These are phyloP conservation scores for Exophiala phaeomuriformis DNA, from an alignment of 2,329 filamentous ascomycete genomes.

Conservation along the genomic window DNA sequence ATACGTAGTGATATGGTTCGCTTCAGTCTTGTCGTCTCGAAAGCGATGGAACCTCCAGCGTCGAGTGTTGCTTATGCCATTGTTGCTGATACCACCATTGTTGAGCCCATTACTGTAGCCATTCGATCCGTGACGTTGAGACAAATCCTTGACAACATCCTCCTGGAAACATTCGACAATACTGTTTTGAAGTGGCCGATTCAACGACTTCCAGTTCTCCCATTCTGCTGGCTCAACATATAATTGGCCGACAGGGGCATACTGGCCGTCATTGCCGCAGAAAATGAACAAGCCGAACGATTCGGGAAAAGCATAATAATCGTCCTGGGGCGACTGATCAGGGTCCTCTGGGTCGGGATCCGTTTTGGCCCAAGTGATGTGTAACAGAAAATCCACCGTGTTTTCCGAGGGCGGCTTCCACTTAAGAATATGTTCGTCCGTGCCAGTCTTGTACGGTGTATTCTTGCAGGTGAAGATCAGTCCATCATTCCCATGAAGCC, in stretches of 20 bases:
- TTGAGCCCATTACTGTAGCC: constrained; percentile 3
- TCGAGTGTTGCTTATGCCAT: background rate
- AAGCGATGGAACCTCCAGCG: constrained; percentile 81
- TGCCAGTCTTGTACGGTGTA: constrained; percentile 80
- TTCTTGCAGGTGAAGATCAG: constrained; percentile 94
- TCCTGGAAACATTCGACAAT: constrained; percentile 90
- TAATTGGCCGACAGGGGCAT: constrained; percentile 61
- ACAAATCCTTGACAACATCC: constrained; percentile 12
- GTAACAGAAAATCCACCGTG: constrained; percentile 83
- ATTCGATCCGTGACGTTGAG: constrained; percentile 1
- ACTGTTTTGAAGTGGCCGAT: constrained; percentile 71
- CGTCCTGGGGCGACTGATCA: constrained; percentile 58
- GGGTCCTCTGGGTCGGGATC: constrained; percentile 62
- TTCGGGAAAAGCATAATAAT: constrained; percentile 70
- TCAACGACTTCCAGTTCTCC: constrained; percentile 67
- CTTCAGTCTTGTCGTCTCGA: constrained; percentile 84
- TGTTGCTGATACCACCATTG: too few relatives aligned
- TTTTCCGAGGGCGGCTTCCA: constrained; percentile 97
- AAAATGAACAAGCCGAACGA: constrained; percentile 65
- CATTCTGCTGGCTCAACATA: constrained; percentile 70
- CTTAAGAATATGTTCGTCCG: constrained; percentile 88
- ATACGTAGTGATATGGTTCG: constrained; percentile 80
- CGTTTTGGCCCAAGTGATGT: constrained; percentile 65
- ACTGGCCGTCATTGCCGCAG: constrained; percentile 53
- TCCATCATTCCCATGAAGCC: constrained; percentile 81